Evolutionary conservation across 2,329 filamentous ascomycete genomes (phyloP).

Genomic region (Calonectria ilicicola): DNA sequence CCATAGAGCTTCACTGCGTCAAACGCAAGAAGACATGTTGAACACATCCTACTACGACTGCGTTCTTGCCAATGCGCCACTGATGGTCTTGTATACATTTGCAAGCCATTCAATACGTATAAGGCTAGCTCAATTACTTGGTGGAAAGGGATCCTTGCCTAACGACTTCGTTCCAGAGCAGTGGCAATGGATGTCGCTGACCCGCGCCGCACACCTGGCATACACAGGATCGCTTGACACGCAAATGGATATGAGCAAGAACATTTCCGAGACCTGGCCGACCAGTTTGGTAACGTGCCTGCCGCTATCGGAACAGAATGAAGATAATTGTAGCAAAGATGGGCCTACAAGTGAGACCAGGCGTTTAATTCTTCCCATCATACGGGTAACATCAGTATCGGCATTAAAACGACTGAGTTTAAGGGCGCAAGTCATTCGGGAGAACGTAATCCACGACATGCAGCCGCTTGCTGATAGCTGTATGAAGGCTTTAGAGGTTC

Average conservation of each 20-base stretch:
- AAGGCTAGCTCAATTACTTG: conserved; percentile 44
- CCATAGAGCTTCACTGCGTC: conserved; percentile 51
- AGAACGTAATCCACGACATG: neutral
- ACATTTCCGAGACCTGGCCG: neutral
- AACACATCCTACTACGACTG: conserved; percentile 44
- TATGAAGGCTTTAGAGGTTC: conserved; percentile 17
- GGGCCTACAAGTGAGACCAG: conserved; percentile 20
- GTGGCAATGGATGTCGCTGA: conserved; percentile 36
- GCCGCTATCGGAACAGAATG: neutral
- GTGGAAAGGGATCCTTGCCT: accelerated
- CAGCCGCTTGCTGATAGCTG: neutral
- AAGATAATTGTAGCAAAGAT: conserved; percentile 6
- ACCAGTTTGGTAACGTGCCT: no score
- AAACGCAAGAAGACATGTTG: conserved; percentile 49
- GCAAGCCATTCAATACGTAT: conserved; percentile 53
- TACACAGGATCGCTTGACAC: conserved; percentile 26
- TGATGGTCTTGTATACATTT: conserved; percentile 57
- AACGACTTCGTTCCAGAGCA: neutral
- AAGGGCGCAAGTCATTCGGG: conserved; percentile 9
- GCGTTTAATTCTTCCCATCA: conserved; percentile 29
- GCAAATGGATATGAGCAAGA: neutral
- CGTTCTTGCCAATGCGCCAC: conserved; percentile 46
- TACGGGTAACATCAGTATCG: conserved; percentile 15
- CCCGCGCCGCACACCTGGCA: conserved; percentile 33
- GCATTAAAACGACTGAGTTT: conserved; percentile 20